Evolutionary conservation across 768 basidiomycete species (phyloP).

Genomic region (Mycena galopus): DNA sequence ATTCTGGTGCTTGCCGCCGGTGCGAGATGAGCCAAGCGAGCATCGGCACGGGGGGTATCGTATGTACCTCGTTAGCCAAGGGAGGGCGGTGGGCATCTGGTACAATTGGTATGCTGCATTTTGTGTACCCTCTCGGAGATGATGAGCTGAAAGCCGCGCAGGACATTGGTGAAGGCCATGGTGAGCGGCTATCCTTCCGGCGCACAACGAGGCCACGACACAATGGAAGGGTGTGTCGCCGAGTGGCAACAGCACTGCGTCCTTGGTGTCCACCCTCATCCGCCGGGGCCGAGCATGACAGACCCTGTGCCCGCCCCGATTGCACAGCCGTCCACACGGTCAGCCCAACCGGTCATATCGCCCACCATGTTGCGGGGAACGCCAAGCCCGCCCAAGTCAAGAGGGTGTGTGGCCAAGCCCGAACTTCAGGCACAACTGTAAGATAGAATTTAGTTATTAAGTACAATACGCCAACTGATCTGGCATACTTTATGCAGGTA

Average conservation of each 20-base stretch:
- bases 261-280: background rate
- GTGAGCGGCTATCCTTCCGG: background rate
- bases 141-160: background rate
- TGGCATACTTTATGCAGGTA: background rate
- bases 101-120: background rate
- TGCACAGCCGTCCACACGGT: background rate
- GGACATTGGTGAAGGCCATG: background rate
- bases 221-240: background rate
- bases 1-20: background rate
- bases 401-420: background rate
- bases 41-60: background rate
- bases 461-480: background rate
- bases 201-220: background rate
- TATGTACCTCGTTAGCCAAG: background rate
- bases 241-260: slow-evolving; percentile 3
- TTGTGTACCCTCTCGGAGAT: background rate
- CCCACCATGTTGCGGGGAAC: background rate
- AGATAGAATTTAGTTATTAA: background rate
- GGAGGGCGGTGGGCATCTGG: background rate
- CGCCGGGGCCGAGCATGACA: background rate
- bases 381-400: background rate
- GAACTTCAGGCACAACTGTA: background rate
- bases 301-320: background rate
- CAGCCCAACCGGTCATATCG: background rate
- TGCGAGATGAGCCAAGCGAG: background rate